These are phyloP conservation scores for Cenchrus purpureus DNA, from an alignment of 176 grass and related monocot species.

Conservation along the genomic window DNA sequence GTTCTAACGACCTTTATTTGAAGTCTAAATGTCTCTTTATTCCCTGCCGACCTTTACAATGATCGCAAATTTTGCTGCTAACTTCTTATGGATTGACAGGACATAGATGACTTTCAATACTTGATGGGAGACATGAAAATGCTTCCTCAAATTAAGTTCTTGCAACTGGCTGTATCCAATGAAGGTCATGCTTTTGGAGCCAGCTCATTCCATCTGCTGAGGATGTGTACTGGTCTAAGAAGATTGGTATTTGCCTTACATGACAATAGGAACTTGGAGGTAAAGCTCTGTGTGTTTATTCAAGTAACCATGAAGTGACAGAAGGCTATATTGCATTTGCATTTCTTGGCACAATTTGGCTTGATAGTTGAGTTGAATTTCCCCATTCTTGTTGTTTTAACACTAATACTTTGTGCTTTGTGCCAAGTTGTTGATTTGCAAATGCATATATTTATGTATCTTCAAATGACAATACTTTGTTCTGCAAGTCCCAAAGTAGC, in stretches of 20 bases:
- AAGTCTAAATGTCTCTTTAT: background rate
- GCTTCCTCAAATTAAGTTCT: constrained; percentile 23
- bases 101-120: constrained; percentile 8
- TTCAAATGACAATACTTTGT: background rate
- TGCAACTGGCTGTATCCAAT: background rate
- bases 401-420: too few relatives aligned
- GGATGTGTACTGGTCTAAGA: background rate
- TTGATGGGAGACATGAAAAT: constrained; percentile 35
- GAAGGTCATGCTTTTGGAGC: constrained; percentile 22
- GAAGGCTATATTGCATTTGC: background rate
- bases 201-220: background rate
- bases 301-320: background rate
- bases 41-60: background rate
- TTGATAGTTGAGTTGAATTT: background rate
- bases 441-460: background rate
- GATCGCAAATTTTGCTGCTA: background rate
- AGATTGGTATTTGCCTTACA: too few relatives aligned
- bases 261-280: background rate
- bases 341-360: background rate
- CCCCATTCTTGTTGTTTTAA: background rate
- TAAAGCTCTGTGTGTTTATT: background rate
- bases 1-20: too few relatives aligned
- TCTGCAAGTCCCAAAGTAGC: background rate
- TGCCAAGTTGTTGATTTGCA: too few relatives aligned
- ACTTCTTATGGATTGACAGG: constrained; percentile 1